phyloP scores from a whole-genome alignment of 805 yeast genomes.

The Sugiyamaella lignohabitans region DNA sequence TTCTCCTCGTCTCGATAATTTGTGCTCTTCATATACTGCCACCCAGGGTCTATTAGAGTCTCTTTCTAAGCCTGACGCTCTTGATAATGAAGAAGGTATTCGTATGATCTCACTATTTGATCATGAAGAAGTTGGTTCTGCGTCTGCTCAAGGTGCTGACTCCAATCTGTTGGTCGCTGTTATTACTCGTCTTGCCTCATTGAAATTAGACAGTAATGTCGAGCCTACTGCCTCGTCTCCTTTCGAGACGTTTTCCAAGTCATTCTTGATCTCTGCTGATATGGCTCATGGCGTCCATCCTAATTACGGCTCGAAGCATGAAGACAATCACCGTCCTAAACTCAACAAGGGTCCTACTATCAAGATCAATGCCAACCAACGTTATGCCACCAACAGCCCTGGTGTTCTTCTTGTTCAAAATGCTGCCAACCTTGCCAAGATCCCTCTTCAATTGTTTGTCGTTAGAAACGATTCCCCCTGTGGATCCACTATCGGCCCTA shows the following conservation, averaged over 20 bases:
- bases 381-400: constrained; percentile 89
- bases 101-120: constrained; percentile 80
- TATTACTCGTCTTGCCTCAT: constrained; percentile 55
- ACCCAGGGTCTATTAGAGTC: constrained; percentile 61
- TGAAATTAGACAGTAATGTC: constrained; percentile 36
- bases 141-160: constrained; percentile 94
- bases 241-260: constrained; percentile 39
- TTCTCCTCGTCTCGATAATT: constrained; percentile 86
- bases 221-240: constrained; percentile 23
- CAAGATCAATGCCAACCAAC: constrained; percentile 89
- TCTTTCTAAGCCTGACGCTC: constrained; percentile 29
- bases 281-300: constrained; percentile 98
- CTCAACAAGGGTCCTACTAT: constrained; percentile 88
- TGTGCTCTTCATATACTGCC: constrained; percentile 81
- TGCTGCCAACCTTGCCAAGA: constrained; percentile 56
- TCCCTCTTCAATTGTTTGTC: constrained; percentile 91
- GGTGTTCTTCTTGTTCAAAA: constrained; percentile 75
- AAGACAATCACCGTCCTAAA: constrained; percentile 68
- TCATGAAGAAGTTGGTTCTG: constrained; percentile 93
- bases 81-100: constrained; percentile 49
- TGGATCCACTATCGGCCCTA: constrained; percentile 96
- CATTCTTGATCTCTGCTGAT: constrained; percentile 86
- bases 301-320: constrained; percentile 73
- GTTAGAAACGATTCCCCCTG: constrained; percentile 90
- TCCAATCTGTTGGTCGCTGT: constrained; percentile 83